Evolutionary conservation across 169 alveolate genomes (phyloP).

Genomic region (Plasmodium vivax): DNA sequence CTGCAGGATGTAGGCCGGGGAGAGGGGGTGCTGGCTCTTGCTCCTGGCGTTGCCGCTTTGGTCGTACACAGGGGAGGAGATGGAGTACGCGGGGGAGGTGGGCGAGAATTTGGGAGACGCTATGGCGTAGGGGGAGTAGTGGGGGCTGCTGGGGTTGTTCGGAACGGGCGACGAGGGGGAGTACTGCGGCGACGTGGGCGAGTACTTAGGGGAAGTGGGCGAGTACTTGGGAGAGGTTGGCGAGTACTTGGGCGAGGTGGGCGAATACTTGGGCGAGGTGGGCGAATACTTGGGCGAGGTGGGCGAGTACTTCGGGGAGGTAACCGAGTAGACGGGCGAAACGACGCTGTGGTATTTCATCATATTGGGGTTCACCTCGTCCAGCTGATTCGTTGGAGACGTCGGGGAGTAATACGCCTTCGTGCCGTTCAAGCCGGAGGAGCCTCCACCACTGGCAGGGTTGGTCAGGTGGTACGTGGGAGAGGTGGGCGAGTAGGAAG

Average conservation of each 20-base stretch:
- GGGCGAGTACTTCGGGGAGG: slow-evolving; percentile 91
- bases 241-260: slow-evolving; percentile 52
- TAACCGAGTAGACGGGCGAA: slow-evolving; percentile 92
- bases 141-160: slow-evolving; percentile 65
- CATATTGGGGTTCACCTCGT: not conserved
- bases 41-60: not conserved
- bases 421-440: not conserved
- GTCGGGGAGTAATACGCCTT: slow-evolving; percentile 69
- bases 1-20: slow-evolving; percentile 67
- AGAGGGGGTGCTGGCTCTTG: slow-evolving; percentile 27
- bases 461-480: slow-evolving; percentile 83
- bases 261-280: slow-evolving; percentile 81
- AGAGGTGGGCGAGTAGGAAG: slow-evolving; percentile 85
- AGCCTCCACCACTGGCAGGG: slow-evolving; percentile 27
- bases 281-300: slow-evolving; percentile 88
- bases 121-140: slow-evolving; percentile 60
- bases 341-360: slow-evolving; percentile 35
- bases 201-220: slow-evolving; percentile 87
- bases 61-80: slow-evolving; percentile 86
- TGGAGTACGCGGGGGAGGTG: slow-evolving; percentile 89
- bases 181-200: slow-evolving; percentile 90
- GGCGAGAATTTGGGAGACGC: slow-evolving; percentile 83
- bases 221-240: slow-evolving; percentile 49
- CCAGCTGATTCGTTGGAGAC: slow-evolving; percentile 87
- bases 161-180: slow-evolving; percentile 75